Base-by-base conservation (phyloP, 352 stramenopile genomes). In the Aphanomyces cochlioides region DNA sequence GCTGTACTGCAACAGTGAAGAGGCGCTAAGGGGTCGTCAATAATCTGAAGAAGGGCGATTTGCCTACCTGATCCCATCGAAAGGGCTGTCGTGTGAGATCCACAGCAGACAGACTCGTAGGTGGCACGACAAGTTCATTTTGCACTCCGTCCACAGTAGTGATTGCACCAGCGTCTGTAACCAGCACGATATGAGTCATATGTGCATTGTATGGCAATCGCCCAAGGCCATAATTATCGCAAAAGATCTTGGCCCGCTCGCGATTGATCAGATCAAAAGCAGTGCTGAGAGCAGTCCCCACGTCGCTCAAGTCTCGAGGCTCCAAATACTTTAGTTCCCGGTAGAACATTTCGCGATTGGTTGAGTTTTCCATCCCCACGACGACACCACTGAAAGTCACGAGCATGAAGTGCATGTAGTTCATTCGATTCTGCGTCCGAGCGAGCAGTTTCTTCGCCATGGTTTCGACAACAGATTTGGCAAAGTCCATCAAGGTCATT, bases 221-320 rank as follows among this genome's bases (percentile, higher is more conserved):
- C 3, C 87, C 87, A 19, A 95, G 77, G 19, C 63, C 88, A 75
- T 95, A 95, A 69, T 83, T 92, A 80, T 95, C 87, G 82, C 85
- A 95, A 67, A 92, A 91, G 74, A 93, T 90, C 76, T 92, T 85
- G 47, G 93, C 77, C 0, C 87, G 87, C 72, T 93, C 90, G 75
- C 93, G 88, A 72, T 95, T 95, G 84, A 95, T 94, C 65, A 95
- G 81, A 37, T 95, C 86, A 47, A 93, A 92, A 19, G 86, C 86
- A 67, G 93, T 85, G 61, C 84, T 84, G 10, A 95, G 75, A 10
- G 85, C 84, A 3, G 74, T 72, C 47, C 88, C 87, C 6, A 94
- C 67, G 66, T 94, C 87, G 69, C 88, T 94, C 61, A 95, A 53
- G 67, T 95, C 85, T 1, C 75, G 90, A 28, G 88, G 85, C 47